These are phyloP conservation scores for Aegle marmelos DNA, from an alignment of 345 rosid species.

Conservation along the genomic window DNA sequence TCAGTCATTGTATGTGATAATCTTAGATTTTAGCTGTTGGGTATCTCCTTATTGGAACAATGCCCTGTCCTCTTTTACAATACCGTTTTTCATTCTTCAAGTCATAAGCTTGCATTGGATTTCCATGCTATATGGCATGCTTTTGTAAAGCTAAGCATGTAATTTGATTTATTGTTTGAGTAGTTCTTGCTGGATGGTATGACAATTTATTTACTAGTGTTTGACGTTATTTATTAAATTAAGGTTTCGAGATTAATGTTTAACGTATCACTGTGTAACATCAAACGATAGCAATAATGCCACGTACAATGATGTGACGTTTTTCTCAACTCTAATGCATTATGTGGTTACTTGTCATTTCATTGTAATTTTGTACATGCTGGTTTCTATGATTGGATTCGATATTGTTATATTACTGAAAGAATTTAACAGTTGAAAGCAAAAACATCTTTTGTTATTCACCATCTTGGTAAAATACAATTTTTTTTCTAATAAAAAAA, in stretches of 20 bases:
- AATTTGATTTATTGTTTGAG: slow-evolving; percentile 21
- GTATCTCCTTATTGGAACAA: neutral
- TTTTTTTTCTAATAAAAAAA: no score
- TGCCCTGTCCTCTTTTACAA: neutral
- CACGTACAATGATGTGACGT: no score
- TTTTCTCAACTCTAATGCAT: no score
- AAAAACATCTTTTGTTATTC: no score
- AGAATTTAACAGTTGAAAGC: no score
- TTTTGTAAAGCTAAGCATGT: slow-evolving; percentile 33
- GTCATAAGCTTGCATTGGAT: slow-evolving; percentile 21
- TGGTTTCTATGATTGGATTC: no score
- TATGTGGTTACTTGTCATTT: no score
- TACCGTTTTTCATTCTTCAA: slow-evolving; percentile 5
- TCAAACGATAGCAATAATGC: no score
- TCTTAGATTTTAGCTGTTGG: neutral
- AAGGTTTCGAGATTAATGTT: neutral
- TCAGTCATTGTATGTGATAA: neutral
- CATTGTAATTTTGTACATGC: no score
- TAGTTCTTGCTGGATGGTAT: neutral
- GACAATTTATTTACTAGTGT: neutral
- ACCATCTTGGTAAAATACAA: no score
- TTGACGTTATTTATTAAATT: neutral
- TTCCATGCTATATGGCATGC: slow-evolving; percentile 17
- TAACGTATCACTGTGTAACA: neutral
- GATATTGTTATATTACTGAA: no score